phyloP scores from a whole-genome alignment of 495 filamentous ascomycete species.

The Aspergillus incahuasiensis region DNA sequence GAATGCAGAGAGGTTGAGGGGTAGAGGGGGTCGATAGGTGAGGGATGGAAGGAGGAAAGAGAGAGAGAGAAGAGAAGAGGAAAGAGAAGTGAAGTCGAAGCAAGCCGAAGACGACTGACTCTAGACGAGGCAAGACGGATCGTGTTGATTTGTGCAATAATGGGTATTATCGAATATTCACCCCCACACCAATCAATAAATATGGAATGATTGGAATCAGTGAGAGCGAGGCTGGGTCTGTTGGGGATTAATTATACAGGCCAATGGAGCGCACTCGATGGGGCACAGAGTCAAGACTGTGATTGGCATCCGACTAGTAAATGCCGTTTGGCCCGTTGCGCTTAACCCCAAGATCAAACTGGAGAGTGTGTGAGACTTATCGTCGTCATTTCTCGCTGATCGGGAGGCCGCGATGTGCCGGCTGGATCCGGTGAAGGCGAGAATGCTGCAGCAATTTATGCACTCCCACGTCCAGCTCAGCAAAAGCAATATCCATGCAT shows the following conservation, averaged over 20 bases:
- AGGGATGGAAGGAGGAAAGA: conserved; percentile 5
- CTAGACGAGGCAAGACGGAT: not conserved
- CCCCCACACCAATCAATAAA: conserved; percentile 10
- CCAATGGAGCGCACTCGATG: not conserved
- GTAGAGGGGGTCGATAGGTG: conserved; percentile 1
- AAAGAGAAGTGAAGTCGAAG: not conserved
- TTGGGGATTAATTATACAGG: conserved; percentile 1
- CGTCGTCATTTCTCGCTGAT: not conserved
- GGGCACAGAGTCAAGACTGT: not conserved
- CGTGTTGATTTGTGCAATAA: conserved; percentile 6
- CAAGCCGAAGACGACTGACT: not conserved
- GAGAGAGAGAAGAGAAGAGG: conserved; percentile 2
- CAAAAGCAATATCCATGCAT: not conserved
- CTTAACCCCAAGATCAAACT: not conserved
- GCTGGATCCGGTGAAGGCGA: conserved; percentile 11
- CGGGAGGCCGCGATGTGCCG: conserved; percentile 5
- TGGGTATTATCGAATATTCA: conserved; percentile 1
- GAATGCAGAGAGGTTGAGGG: conserved; percentile 11
- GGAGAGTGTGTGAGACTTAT: not conserved
- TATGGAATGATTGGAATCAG: not conserved
- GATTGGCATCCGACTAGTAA: not conserved
- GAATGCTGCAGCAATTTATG: not conserved
- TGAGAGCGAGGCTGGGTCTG: not conserved
- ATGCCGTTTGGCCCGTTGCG: not conserved
- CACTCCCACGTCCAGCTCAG: not conserved